phyloP scores from a whole-genome alignment of 2,329 filamentous ascomycete genomes.

The Colletotrichum gigasporum region DNA sequence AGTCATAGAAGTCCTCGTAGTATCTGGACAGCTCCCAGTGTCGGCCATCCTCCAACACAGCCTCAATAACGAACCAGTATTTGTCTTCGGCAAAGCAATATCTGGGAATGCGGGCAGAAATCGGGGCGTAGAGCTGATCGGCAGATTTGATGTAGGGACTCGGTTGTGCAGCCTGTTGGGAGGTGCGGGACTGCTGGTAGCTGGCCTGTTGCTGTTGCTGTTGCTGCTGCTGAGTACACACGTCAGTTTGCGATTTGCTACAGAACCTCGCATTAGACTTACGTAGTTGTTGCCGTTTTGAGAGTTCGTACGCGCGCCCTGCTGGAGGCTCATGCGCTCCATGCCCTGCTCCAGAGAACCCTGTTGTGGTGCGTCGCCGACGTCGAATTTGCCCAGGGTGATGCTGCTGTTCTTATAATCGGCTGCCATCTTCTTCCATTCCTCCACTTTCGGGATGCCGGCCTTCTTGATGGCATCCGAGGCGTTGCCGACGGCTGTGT shows the following conservation, averaged over 20 bases:
- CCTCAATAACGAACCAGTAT: slow-evolving; percentile 98
- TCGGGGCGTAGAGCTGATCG: slow-evolving; percentile 75
- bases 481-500: slow-evolving; percentile 82
- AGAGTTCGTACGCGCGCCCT: slow-evolving; percentile 59
- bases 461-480: slow-evolving; percentile 87
- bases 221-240: slow-evolving; percentile 36
- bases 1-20: slow-evolving; percentile 99
- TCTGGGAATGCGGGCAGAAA: slow-evolving; percentile 85
- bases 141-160: slow-evolving; percentile 51
- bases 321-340: slow-evolving; percentile 82
- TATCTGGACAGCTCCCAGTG: slow-evolving; percentile 94
- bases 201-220: slow-evolving; percentile 42
- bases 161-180: slow-evolving; percentile 48
- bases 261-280: slow-evolving; percentile 39
- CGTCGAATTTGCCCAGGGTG: slow-evolving; percentile 89
- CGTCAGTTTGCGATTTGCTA: background rate
- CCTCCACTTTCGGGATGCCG: slow-evolving; percentile 93
- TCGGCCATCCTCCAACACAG: slow-evolving; percentile 86
- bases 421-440: slow-evolving; percentile 99
- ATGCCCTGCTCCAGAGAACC: slow-evolving; percentile 73
- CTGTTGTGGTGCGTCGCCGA: slow-evolving; percentile 50
- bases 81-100: slow-evolving; percentile 98
- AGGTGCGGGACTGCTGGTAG: slow-evolving; percentile 36
- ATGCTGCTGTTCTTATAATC: slow-evolving; percentile 99
- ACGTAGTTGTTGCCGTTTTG: slow-evolving; percentile 59